Evolutionary conservation across 192 early-diverging fungal species (phyloP).

Genomic region (Coemansia reversa): DNA sequence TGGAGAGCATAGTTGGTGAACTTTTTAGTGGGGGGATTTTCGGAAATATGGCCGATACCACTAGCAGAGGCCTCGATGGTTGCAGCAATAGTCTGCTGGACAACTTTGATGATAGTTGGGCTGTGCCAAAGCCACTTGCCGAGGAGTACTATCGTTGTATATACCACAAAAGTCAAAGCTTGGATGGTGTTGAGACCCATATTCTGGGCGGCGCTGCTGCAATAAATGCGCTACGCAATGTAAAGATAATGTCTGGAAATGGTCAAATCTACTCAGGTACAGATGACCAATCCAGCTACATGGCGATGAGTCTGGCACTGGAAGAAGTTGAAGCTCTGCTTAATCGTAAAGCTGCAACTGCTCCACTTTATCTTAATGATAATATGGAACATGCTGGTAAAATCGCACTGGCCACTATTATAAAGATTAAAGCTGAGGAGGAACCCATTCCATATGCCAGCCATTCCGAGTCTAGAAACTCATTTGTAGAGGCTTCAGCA

Average conservation of each 20-base stretch:
- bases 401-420: slow-evolving; percentile 33
- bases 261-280: slow-evolving; percentile 5
- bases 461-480: no score
- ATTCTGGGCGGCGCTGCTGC: slow-evolving; percentile 32
- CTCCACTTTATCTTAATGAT: slow-evolving; percentile 15
- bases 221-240: slow-evolving; percentile 13
- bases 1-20: no score
- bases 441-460: background rate
- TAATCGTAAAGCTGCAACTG: slow-evolving; percentile 14
- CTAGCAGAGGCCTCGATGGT: background rate
- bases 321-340: slow-evolving; percentile 26
- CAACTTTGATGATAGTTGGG: slow-evolving; percentile 29
- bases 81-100: slow-evolving; percentile 16
- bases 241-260: background rate
- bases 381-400: slow-evolving; percentile 28
- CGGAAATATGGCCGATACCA: no score
- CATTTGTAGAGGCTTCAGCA: no score
- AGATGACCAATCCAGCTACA: slow-evolving; percentile 18
- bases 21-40: background rate
- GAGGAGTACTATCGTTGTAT: slow-evolving; percentile 34
- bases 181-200: slow-evolving; percentile 20
- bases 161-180: slow-evolving; percentile 12
- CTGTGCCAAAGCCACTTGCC: slow-evolving; percentile 30
- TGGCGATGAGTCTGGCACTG: slow-evolving; percentile 27
- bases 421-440: slow-evolving; percentile 46